phyloP scores from a whole-genome alignment of 1,284 basidiomycete species.

The Pseudozyma tsukubaensis region DNA sequence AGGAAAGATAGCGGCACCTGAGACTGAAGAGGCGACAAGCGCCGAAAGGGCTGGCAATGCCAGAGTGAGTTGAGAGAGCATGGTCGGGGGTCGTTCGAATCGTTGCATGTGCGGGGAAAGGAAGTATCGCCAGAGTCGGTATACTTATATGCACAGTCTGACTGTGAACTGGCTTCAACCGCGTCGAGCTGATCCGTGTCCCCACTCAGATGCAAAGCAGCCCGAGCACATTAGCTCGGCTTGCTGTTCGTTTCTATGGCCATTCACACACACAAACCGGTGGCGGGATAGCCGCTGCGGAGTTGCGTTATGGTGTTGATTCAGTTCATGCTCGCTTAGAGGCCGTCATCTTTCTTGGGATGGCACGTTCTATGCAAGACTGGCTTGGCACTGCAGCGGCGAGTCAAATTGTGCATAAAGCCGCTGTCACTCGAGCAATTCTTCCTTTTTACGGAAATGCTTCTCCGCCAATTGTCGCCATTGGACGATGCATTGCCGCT shows the following conservation, averaged over 20 bases:
- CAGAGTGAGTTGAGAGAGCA: constrained; percentile 17
- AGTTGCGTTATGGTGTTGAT: constrained; percentile 1
- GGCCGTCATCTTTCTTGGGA: constrained; percentile 5
- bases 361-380: constrained; percentile 11
- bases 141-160: too few relatives aligned
- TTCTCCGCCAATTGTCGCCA: too few relatives aligned
- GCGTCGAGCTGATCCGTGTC: too few relatives aligned
- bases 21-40: constrained; percentile 2
- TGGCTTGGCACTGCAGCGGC: neutral
- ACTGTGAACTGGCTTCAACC: too few relatives aligned
- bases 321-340: constrained; percentile 8
- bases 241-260: too few relatives aligned
- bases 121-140: too few relatives aligned
- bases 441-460: too few relatives aligned
- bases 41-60: constrained; percentile 19
- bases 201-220: too few relatives aligned
- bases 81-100: neutral
- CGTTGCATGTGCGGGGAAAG: neutral
- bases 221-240: too few relatives aligned
- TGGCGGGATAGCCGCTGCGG: neutral
- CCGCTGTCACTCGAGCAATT: too few relatives aligned
- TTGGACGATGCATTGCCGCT: too few relatives aligned
- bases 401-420: neutral
- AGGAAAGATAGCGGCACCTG: constrained; percentile 18
- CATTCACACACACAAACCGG: too few relatives aligned